Conservation (phyloP, 208 protist genomes). For the Zelonia costaricensis region DNA sequence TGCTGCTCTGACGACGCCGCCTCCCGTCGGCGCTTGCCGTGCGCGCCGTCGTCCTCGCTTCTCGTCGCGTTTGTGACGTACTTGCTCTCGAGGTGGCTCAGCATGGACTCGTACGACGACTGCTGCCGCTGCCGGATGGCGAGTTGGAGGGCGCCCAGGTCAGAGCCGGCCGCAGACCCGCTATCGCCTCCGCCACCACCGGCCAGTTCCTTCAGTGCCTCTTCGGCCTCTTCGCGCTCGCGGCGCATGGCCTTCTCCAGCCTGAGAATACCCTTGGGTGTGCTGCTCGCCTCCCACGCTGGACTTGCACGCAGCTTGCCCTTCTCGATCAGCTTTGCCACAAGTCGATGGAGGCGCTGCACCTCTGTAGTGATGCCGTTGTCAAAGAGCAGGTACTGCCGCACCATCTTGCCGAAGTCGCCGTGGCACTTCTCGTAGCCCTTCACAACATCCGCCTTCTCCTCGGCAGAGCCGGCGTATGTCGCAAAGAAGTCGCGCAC, state of each 20-base stretch:
- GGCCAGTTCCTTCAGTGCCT: slow-evolving; percentile 54
- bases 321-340: slow-evolving; percentile 30
- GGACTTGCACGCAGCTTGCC: slow-evolving; percentile 34
- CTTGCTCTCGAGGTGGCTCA: slow-evolving; percentile 59
- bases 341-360: slow-evolving; percentile 46
- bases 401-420: slow-evolving; percentile 77
- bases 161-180: not conserved
- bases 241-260: slow-evolving; percentile 46
- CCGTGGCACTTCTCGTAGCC: slow-evolving; percentile 62
- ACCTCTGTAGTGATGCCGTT: slow-evolving; percentile 65
- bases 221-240: slow-evolving; percentile 68
- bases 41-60: not conserved
- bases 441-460: slow-evolving; percentile 54
- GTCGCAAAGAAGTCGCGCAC: slow-evolving; percentile 68
- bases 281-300: slow-evolving; percentile 46
- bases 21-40: slow-evolving; percentile 18
- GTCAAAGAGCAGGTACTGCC: slow-evolving; percentile 76
- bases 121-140: slow-evolving; percentile 69
- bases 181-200: not conserved
- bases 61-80: slow-evolving; percentile 44
- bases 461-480: slow-evolving; percentile 76
- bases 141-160: slow-evolving; percentile 52
- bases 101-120: slow-evolving; percentile 59
- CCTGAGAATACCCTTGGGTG: slow-evolving; percentile 29
- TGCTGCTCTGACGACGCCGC: slow-evolving; percentile 5